Conservation (phyloP, 768 basidiomycete genomes). For the Suillus occidentalis region DNA sequence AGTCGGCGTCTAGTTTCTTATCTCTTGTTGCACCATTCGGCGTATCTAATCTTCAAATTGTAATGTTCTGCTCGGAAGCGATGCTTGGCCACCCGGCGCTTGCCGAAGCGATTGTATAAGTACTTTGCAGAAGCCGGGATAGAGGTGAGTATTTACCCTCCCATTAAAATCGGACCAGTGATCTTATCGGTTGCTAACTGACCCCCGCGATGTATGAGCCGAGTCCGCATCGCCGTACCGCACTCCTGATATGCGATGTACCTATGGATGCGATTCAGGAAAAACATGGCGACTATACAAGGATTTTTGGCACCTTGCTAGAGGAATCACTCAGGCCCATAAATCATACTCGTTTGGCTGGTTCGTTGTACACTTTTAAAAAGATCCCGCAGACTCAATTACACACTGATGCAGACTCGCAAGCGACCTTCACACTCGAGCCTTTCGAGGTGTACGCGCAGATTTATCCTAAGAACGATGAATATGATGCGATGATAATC, state of each 20-base stretch:
- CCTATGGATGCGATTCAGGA: slow-evolving; percentile 45
- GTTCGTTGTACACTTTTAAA: slow-evolving; percentile 1
- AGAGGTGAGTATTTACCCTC: neutral
- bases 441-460: slow-evolving; percentile 66
- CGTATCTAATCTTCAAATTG: neutral
- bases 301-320: slow-evolving; percentile 51
- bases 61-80: neutral
- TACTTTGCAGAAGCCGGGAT: neutral
- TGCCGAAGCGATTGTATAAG: neutral
- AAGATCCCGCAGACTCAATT: neutral
- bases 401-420: slow-evolving; percentile 2
- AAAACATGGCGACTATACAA: slow-evolving; percentile 55
- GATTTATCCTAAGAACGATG: slow-evolving; percentile 58
- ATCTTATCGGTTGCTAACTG: neutral
- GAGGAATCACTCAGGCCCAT: slow-evolving; percentile 29
- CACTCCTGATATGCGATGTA: slow-evolving; percentile 69
- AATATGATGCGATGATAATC: slow-evolving; percentile 72
- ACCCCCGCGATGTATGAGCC: neutral
- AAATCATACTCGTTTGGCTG: slow-evolving; percentile 5
- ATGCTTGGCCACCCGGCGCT: neutral
- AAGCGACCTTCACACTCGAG: slow-evolving; percentile 52
- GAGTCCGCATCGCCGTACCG: slow-evolving; percentile 30
- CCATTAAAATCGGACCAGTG: neutral
- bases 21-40: neutral
- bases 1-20: neutral